Evolutionary conservation across 2,329 filamentous ascomycete genomes (phyloP).

Genomic region (Epichloe amarillans): DNA sequence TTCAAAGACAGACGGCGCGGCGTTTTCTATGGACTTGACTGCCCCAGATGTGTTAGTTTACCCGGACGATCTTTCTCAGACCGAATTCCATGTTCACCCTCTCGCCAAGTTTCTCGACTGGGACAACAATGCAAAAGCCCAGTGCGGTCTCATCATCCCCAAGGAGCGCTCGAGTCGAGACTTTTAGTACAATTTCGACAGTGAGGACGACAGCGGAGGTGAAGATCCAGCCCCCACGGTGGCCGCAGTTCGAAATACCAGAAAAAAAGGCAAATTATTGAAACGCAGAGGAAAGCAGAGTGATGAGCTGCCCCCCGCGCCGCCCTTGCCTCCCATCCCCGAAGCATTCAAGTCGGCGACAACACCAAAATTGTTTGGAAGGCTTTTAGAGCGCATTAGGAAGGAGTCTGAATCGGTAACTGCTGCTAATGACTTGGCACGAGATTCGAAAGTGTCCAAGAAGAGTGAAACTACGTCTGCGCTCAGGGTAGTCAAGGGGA

Average conservation of each 20-base stretch:
- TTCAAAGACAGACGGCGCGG: slow-evolving; percentile 24
- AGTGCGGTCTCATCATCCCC: slow-evolving; percentile 22
- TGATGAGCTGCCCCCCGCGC: slow-evolving; percentile 13
- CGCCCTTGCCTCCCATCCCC: slow-evolving; percentile 20
- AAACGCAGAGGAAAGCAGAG: slow-evolving; percentile 4
- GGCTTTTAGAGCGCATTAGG: slow-evolving; percentile 15
- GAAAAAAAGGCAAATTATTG: background rate
- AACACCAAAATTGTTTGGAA: slow-evolving; percentile 15
- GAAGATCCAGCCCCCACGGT: slow-evolving; percentile 1
- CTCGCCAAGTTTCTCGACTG: slow-evolving; percentile 19
- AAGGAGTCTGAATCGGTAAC: slow-evolving; percentile 11
- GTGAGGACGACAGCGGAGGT: slow-evolving; percentile 16
- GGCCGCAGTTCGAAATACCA: background rate
- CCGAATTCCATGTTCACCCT: slow-evolving; percentile 24
- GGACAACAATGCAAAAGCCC: slow-evolving; percentile 15
- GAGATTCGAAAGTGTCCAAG: background rate
- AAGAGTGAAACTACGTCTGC: background rate
- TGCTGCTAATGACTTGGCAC: background rate
- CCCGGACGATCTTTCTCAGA: slow-evolving; percentile 21
- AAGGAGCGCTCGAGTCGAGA: slow-evolving; percentile 20
- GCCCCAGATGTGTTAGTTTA: slow-evolving; percentile 19
- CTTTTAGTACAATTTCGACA: slow-evolving; percentile 26
- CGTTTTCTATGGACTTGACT: slow-evolving; percentile 18
- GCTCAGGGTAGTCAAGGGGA: slow-evolving; percentile 1
- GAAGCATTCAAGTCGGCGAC: slow-evolving; percentile 13